phyloP scores from a whole-genome alignment of 139 green algal genomes.

The Micromonas commoda region DNA sequence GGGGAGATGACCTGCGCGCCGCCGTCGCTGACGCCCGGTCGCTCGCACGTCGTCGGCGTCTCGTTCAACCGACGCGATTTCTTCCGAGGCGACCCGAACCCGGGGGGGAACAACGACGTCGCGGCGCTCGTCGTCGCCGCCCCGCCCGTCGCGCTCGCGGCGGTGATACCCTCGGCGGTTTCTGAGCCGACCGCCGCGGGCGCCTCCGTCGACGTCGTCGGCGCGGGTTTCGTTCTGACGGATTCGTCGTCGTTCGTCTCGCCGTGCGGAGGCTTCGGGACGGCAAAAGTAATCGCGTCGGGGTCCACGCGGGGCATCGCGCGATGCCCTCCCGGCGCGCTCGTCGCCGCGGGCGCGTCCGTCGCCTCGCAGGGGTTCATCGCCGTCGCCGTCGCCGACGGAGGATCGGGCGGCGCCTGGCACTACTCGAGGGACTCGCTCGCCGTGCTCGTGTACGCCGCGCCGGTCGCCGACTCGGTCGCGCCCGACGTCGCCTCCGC shows the following conservation, averaged over 20 bases:
- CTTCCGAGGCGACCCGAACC: too few species aligned
- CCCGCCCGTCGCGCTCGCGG: neutral
- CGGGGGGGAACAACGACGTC: too few species aligned
- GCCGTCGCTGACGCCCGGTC: neutral
- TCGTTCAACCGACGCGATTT: neutral
- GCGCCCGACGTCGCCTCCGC: neutral
- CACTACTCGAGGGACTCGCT: too few species aligned
- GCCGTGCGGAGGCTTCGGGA: neutral
- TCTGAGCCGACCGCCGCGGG: neutral
- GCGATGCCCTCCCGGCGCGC: too few species aligned
- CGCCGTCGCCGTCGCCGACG: neutral
- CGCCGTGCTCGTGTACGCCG: neutral
- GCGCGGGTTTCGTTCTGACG: neutral
- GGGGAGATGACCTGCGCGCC: neutral
- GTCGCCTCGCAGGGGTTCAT: neutral
- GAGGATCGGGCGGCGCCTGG: too few species aligned
- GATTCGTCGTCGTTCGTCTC: too few species aligned
- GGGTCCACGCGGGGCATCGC: too few species aligned
- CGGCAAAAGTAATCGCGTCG: too few species aligned
- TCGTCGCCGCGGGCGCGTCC: too few species aligned
- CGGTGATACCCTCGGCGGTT: neutral
- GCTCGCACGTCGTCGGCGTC: neutral
- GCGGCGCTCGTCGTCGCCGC: neutral
- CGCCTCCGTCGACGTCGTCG: neutral
- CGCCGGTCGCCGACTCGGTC: neutral